Evolutionary conservation across 2,329 filamentous ascomycete species (phyloP), one percentile per base, ranked within the genome.

Genomic region (Neofusicoccum ribis): DNA sequence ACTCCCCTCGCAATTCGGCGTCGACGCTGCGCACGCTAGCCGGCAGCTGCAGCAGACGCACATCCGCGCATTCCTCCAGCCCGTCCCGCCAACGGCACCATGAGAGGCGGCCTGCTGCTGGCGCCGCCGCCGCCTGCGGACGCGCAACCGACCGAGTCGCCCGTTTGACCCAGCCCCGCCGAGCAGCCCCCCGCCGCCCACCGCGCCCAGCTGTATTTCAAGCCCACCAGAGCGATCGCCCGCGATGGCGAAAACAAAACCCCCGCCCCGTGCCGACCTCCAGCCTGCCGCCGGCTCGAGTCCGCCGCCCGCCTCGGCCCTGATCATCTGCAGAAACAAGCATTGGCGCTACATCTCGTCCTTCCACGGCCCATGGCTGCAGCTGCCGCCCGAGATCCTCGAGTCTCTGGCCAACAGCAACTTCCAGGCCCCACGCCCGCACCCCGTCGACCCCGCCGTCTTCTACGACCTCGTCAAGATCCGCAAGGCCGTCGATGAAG

Each of bases 401-500:
- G 89, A 93, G 76, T 88, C 86, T 58, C 85, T 95, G 59, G 91
- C 91, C 63, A 88, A 92, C 79, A 88, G 87, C 75, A 95, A 94
- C 79, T 93, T 89, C 80, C 88, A 89, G 69, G 88, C 89, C 69
- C 89, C 89, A 15, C 86, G 88, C 34, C 92, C 92, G 9, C 89
- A 86, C 65, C 89, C 91, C 54, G 88, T 95, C 73, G 90, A 95
- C 75, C 89, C 91, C 11, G 89, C 89, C 67, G 87, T 92, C 68
- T 90, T 95, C 79, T 95, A 91, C 79, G 92, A 96, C 77, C 80
- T 95, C 52, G 85, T 93, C 76, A 94, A 93, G 80, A 92, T 96
- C 74, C 87, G 91, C 67, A 86, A 87, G 56, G 85, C 91, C 39
- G 89, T 95, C 63, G 92, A 95, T 69, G 91, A 93, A 73, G 91